A percentile compares a stretch with the other conserved stretches of the same genome.
phyloP scores from a whole-genome alignment of 441 rosid species.

The Erodium texanum region DNA sequence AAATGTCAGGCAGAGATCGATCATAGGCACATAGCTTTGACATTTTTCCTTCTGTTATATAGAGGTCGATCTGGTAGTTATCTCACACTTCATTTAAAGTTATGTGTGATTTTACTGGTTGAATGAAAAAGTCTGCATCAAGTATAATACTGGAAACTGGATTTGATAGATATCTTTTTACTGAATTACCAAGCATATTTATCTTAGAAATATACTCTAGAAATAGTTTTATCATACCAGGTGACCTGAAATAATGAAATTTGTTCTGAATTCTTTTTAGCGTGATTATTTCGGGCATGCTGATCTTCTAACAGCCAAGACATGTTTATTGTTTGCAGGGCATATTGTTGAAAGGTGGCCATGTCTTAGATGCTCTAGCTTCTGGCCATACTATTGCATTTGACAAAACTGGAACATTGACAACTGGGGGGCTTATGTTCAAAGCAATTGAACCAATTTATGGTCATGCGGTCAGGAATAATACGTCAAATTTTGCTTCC shows the following conservation, averaged over 20 bases:
- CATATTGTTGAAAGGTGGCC: slow-evolving; percentile 85
- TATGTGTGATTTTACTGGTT: slow-evolving; percentile 3
- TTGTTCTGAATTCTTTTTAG: background rate
- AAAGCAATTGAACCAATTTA: slow-evolving; percentile 88
- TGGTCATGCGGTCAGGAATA: slow-evolving; percentile 44
- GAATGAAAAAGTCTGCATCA: background rate
- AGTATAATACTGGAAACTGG: background rate
- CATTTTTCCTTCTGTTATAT: no score
- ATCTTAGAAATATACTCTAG: background rate
- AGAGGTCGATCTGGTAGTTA: no score
- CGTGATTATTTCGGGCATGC: background rate
- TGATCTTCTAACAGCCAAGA: slow-evolving; percentile 16
- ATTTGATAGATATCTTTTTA: background rate
- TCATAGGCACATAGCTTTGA: background rate
- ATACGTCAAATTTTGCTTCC: slow-evolving; percentile 24
- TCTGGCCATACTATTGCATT: slow-evolving; percentile 81
- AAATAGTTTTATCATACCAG: background rate
- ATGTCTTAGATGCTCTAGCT: slow-evolving; percentile 82
- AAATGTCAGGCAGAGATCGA: background rate
- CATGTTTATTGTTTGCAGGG: slow-evolving; percentile 40
- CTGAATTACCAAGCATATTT: slow-evolving; percentile 1
- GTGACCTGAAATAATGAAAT: background rate
- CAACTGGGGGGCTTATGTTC: slow-evolving; percentile 83
- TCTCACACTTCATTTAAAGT: background rate
- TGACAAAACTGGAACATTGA: slow-evolving; percentile 94